A percentile compares a stretch with the other conserved stretches of the same genome.
phyloP scores from a whole-genome alignment of 163 green algal genomes.

The Trebouxia gelatinosa region DNA sequence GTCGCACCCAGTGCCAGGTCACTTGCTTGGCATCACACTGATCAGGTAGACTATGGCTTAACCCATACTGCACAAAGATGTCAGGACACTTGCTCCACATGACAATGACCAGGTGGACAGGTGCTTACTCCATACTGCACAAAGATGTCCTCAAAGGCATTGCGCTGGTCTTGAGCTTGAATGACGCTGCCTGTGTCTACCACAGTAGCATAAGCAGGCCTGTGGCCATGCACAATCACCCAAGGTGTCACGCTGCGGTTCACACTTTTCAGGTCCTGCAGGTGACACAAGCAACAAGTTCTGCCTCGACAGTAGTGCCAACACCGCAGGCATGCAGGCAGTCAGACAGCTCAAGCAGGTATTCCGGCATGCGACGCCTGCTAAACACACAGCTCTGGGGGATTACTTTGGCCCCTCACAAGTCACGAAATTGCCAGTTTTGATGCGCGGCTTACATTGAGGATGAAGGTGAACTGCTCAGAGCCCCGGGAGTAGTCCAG shows the following conservation, averaged over 20 bases:
- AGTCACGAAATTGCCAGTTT: no score
- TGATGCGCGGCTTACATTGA: constrained; percentile 5
- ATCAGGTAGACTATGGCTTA: no score
- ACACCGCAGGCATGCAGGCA: not conserved
- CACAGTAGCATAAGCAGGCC: constrained; percentile 30
- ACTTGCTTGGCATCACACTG: no score
- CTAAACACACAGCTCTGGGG: not conserved
- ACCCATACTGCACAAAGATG: no score
- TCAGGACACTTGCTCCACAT: no score
- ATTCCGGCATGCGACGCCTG: not conserved
- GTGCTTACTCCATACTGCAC: constrained; percentile 15
- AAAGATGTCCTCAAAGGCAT: constrained; percentile 33
- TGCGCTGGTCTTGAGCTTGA: constrained; percentile 21
- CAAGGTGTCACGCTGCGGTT: constrained; percentile 73
- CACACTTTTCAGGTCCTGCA: constrained; percentile 52
- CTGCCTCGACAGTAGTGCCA: not conserved
- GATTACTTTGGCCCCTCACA: no score
- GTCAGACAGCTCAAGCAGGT: not conserved
- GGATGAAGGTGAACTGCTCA: constrained; percentile 39
- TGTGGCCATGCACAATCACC: constrained; percentile 35
- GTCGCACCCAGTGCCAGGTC: no score
- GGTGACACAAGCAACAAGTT: not conserved
- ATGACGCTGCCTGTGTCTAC: not conserved
- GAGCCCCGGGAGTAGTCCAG: constrained; percentile 53
- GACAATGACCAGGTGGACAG: no score